Conservation (phyloP, 1,284 basidiomycete species). For the Melampsora americana region DNA sequence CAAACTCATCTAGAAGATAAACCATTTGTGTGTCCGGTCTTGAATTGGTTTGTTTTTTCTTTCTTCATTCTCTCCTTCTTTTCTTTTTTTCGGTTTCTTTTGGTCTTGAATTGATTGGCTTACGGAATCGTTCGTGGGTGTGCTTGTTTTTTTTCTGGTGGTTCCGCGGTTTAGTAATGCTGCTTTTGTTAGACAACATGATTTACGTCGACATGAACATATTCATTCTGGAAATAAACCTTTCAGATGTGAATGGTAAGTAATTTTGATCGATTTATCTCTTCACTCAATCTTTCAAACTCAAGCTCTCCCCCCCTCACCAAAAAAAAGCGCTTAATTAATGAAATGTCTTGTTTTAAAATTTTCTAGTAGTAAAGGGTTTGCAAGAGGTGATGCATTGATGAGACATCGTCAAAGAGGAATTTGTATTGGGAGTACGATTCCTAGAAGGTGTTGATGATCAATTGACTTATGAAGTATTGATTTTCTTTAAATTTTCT, state of each 20-base stretch:
- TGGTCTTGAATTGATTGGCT: no score
- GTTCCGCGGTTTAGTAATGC: slow-evolving; percentile 50
- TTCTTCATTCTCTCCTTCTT: no score
- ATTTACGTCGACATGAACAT: slow-evolving; percentile 56
- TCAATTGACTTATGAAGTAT: no score
- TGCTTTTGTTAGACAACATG: slow-evolving; percentile 58
- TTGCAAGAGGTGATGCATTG: slow-evolving; percentile 57
- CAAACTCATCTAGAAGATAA: slow-evolving; percentile 60
- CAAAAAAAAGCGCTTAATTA: no score
- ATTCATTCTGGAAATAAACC: slow-evolving; percentile 57
- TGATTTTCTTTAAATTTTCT: no score
- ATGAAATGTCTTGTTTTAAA: no score
- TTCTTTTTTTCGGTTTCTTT: no score
- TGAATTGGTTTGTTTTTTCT: slow-evolving; percentile 53
- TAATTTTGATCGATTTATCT: no score
- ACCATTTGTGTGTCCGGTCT: slow-evolving; percentile 56
- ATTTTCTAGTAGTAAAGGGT: slow-evolving; percentile 57
- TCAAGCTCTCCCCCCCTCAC: no score
- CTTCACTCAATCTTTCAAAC: no score
- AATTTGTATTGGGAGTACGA: slow-evolving; percentile 54
- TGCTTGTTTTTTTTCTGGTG: no score
- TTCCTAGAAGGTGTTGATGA: slow-evolving; percentile 45
- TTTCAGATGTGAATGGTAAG: slow-evolving; percentile 55
- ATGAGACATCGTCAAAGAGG: slow-evolving; percentile 57
- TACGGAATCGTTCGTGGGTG: no score